Evolutionary conservation across 1,284 basidiomycete species (phyloP).

Genomic region (Irpex sp.): DNA sequence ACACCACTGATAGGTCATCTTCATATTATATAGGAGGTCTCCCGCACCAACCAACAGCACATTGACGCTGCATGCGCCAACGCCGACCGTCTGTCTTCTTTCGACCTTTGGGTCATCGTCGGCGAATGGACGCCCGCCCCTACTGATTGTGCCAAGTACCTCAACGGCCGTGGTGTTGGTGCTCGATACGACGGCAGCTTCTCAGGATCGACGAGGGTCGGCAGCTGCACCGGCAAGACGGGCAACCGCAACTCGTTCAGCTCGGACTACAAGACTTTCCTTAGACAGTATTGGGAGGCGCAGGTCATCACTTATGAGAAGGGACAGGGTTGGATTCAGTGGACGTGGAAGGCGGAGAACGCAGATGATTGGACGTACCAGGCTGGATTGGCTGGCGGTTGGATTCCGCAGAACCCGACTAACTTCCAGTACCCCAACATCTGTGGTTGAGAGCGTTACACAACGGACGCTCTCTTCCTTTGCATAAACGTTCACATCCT

Average conservation of each 20-base stretch:
- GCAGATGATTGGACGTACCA: slow-evolving; percentile 79
- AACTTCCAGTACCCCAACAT: slow-evolving; percentile 46
- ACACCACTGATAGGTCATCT: background rate
- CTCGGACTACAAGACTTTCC: slow-evolving; percentile 76
- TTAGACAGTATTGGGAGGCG: slow-evolving; percentile 83
- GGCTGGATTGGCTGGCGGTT: slow-evolving; percentile 74
- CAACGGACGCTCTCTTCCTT: too few relatives aligned
- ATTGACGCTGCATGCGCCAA: slow-evolving; percentile 61
- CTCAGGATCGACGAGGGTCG: slow-evolving; percentile 62
- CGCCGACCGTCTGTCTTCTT: slow-evolving; percentile 42
- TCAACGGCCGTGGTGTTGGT: slow-evolving; percentile 56
- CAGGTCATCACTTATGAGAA: slow-evolving; percentile 69
- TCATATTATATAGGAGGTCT: slow-evolving; percentile 40
- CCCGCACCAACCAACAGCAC: slow-evolving; percentile 54
- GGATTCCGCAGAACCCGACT: slow-evolving; percentile 73
- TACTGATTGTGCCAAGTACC: slow-evolving; percentile 82
- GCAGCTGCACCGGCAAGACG: slow-evolving; percentile 71
- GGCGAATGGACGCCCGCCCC: slow-evolving; percentile 85
- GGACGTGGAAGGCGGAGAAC: slow-evolving; percentile 55
- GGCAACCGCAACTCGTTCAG: slow-evolving; percentile 75
- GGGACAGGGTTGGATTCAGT: slow-evolving; percentile 70
- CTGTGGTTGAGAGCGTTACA: slow-evolving; percentile 36
- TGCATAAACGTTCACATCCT: background rate
- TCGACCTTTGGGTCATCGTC: slow-evolving; percentile 72
- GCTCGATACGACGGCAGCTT: slow-evolving; percentile 79